These are phyloP conservation scores for Orbilia ellipsospora DNA, from an alignment of 2,329 filamentous ascomycete species.

Conservation along the genomic window DNA sequence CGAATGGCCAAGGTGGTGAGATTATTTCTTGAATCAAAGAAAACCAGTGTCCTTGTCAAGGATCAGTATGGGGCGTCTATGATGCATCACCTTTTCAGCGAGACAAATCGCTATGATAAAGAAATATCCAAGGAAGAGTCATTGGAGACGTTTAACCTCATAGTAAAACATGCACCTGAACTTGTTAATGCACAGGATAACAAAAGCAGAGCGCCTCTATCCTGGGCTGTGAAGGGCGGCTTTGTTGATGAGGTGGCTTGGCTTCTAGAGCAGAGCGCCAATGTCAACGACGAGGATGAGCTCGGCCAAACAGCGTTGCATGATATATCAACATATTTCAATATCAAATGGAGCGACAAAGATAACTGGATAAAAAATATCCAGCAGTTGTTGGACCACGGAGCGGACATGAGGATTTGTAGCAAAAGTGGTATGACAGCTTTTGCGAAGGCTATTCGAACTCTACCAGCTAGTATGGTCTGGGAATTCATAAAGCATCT, in stretches of 20 bases:
- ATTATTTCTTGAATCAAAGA: too few species aligned
- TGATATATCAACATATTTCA: neutral
- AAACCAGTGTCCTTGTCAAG: too few species aligned
- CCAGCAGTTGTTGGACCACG: neutral
- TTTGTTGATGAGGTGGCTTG: neutral
- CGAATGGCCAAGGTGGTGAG: too few species aligned
- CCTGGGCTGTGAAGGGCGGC: neutral
- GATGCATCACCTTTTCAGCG: too few species aligned
- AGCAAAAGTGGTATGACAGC: neutral
- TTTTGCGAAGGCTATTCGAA: neutral
- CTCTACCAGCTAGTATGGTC: neutral
- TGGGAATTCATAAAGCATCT: slow-evolving; percentile 1
- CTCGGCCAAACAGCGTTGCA: slow-evolving; percentile 9
- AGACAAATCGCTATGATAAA: neutral
- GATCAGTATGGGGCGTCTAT: too few species aligned
- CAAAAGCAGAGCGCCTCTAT: slow-evolving; percentile 7
- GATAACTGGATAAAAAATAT: neutral
- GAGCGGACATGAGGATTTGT: neutral
- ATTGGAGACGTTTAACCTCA: neutral
- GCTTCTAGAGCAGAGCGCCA: slow-evolving; percentile 1
- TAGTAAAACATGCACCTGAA: neutral
- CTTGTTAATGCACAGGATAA: slow-evolving; percentile 6
- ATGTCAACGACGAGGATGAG: slow-evolving; percentile 21
- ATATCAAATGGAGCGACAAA: too few species aligned
- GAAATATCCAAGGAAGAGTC: neutral